Evolutionary conservation across 352 stramenopile species (phyloP), one percentile per base, ranked within the genome.

Genomic region (Globisporangium mamillatum): DNA sequence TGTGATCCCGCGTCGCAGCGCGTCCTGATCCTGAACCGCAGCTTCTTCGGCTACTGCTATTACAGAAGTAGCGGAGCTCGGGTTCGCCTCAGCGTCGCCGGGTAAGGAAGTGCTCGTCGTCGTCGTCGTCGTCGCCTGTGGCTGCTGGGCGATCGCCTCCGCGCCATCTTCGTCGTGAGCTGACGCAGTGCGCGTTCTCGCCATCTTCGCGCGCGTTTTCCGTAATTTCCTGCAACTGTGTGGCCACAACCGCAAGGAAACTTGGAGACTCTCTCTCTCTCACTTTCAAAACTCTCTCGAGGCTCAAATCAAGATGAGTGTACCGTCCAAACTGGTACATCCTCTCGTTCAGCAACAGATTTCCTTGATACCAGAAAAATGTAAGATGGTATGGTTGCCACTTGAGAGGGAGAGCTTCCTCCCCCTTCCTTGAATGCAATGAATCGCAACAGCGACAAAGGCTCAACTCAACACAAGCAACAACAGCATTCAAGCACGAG

Each of bases 221-320:
- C 58, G 58, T 66, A 66, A 71, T 66, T 71, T 71, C 36, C 20
- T 5, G 48, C 34, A 54, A 58, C 32, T 41, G 36, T 58, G 46
- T 16, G 66, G 66, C 66, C 66, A 71, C 46, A 66, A 64, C 38
- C 60, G 52, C 59, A 71, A 71, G 22, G n/a, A 44, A 36, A 41
- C 32, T 24, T 59, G 4, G 10, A 9, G 12, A 24, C 53, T 34
- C 18, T 52, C 18, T 52, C 18, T 7, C 6, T 24, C 10, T 52
- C 38, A 6, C 38, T 46, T 46, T 52, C 18, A 10, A 52, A 12
- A 38, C 32, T 38, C 32, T 12, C 29, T 32, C 29, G 4, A 32
- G 8, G 8, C 29, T 32, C 29, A 54, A 56, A 29, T 8, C n/a
- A 32, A 7, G 18, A 3, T 52, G 18, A 7, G 10, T 60, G 55